Evolutionary conservation across 805 yeast genomes (phyloP), one percentile per base, ranked within the genome.

Genomic region (Candida multigemmis): DNA sequence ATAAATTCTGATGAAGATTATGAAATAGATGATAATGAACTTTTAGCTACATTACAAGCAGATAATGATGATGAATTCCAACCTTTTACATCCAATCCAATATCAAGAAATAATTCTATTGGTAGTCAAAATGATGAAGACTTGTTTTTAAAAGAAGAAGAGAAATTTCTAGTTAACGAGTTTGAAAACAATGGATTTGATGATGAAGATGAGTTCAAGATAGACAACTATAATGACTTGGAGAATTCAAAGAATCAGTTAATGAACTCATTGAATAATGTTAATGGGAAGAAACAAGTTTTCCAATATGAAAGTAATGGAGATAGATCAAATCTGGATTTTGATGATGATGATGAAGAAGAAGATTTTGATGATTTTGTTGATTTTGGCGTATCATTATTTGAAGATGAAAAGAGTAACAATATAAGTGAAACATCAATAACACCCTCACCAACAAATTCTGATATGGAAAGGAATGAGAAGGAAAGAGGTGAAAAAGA

Each of bases 1-100:
- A 39, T 59, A 22, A 56, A 55, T 31, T 71, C 79, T 0, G 85
- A 75, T 31, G 84, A 73, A 7, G 87, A 76, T 41, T 75, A 77
- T 39, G 77, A 70, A 37, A 63, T 70, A 33, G 77, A 62, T 38
- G 69, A 62, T 36, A 60, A 62, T 34, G 69, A 60, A 33, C 42
- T 62, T 17, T 44, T 62, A 22, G 69, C 68, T 11, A 64, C 69
- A 3, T 43, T 64, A 18, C 67, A 64, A 35, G 69, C 65, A 1
- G 71, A 64, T 30, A 60, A 60, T 26, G 69, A 62, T 32, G 68
- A 59, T 21, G 67, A 61, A 30, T 59, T 60, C 31, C 31, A 40
- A 14, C 25, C 33, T 9, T 28, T 27, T 5, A 22, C 28, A 12
- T 14, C 38, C 15, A 23, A 30, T 17, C 21, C 26, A 4, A 34